Conservation (phyloP, 768 basidiomycete species). For the Pilatotrama ljubarskyi region DNA sequence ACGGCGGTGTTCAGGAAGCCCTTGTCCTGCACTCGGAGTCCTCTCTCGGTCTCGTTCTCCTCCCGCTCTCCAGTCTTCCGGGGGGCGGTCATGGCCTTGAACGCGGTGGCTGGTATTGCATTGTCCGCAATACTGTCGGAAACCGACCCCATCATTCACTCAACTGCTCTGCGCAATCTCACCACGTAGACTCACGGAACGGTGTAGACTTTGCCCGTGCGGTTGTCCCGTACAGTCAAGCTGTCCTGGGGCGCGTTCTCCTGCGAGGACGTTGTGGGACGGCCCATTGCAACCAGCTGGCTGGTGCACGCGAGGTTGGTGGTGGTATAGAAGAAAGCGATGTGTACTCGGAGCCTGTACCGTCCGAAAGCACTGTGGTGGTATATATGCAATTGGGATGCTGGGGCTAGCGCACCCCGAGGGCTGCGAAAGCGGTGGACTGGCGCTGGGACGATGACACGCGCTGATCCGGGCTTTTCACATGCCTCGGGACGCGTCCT, state of each 20-base stretch:
- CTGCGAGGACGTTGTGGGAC: conserved; percentile 17
- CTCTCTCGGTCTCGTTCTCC: conserved; percentile 83
- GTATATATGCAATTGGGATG: conserved; percentile 13
- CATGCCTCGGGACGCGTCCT: conserved; percentile 18
- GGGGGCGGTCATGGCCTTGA: conserved; percentile 73
- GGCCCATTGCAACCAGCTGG: conserved; percentile 22
- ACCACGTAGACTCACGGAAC: conserved; percentile 57
- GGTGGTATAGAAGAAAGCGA: background rate
- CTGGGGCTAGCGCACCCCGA: background rate
- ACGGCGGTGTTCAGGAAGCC: conserved; percentile 86
- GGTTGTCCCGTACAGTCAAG: conserved; percentile 78
- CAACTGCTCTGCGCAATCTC: too few relatives aligned
- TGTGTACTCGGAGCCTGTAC: background rate
- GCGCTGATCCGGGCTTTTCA: conserved; percentile 17
- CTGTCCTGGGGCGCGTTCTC: conserved; percentile 21
- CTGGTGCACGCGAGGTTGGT: background rate
- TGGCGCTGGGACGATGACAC: background rate
- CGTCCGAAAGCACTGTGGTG: too few relatives aligned
- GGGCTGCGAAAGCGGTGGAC: background rate
- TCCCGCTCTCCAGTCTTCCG: conserved; percentile 58
- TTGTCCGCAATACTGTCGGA: conserved; percentile 78
- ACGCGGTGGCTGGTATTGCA: conserved; percentile 74
- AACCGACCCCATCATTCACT: background rate
- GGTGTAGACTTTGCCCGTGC: conserved; percentile 76
- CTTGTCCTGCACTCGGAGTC: conserved; percentile 75